Base-by-base conservation (phyloP, 257 asterid genomes). In the Thymus mandschuricus region DNA sequence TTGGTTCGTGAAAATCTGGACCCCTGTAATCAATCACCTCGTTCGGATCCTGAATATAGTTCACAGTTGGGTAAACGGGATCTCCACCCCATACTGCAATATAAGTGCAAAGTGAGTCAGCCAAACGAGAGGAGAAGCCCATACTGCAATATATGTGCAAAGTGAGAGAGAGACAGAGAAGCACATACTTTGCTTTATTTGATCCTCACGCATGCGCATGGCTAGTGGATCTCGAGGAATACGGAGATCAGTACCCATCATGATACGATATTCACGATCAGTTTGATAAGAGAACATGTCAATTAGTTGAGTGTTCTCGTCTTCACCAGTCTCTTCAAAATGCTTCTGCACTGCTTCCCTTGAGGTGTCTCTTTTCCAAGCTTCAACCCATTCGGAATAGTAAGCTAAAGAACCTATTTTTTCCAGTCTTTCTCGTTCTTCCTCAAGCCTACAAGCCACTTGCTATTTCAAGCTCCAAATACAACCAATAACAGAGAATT, bases 61-160 rank as follows among this genome's bases (percentile, higher is more conserved):
- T 94, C 28, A 94, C 78, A 8, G 99, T 94, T 29, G 99, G 99
- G 79, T 94, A 94, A 75, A 94, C 99, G 27, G 99, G 98, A 75
- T 92, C 98, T 71, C 98, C 98, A 72, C 98, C 98, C 98, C 98
- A 92, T 82, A 92, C 98, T 92, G 89, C 86, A 82, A 44, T 66
- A 49, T 30, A 60, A 5, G 64, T 71, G 51, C 45, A 48, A 44
- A 70, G 33, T 29, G 50, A 56, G 65, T 33, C 76, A 50, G 52
- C 52, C 48, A 56, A 38, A 61, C 29, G 2, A 2, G 58, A 21
- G 58, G 29, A 27, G 10, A n/a, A 45, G 50, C 98, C 98, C 98
- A 92, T 82, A 92, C 98, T 92, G 89, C 86, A 82, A 44, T 66
- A 49, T 30, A 60, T 4, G 64, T 71, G 51, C 45, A 45, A 21